Conservation (phyloP, 768 basidiomycete genomes). For the Termitomyces sp. region DNA sequence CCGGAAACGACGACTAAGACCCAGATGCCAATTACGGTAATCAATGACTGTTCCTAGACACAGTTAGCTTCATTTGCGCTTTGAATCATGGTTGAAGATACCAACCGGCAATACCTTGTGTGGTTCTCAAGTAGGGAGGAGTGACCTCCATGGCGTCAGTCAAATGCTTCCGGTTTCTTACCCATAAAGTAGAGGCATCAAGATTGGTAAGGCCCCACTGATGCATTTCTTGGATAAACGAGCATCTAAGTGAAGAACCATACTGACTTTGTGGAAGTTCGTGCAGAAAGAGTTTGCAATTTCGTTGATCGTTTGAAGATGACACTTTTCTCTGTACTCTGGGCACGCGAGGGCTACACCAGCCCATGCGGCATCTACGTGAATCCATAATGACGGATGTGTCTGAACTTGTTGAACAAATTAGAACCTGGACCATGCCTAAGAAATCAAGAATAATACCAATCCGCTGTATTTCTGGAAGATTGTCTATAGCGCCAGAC, state of each 20-base stretch:
- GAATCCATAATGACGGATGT: constrained; percentile 70
- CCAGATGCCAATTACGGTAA: constrained; percentile 81
- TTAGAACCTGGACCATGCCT: neutral
- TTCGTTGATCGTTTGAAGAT: constrained; percentile 68
- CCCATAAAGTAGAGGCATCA: constrained; percentile 77
- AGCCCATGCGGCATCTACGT: constrained; percentile 94
- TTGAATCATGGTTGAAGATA: neutral
- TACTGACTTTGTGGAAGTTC: constrained; percentile 82
- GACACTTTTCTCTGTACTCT: constrained; percentile 58
- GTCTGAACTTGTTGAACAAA: constrained; percentile 39
- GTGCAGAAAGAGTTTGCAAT: constrained; percentile 78
- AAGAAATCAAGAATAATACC: constrained; percentile 20
- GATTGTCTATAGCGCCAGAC: constrained; percentile 78
- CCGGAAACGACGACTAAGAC: constrained; percentile 81
- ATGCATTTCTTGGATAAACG: no score
- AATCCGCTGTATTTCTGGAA: constrained; percentile 68
- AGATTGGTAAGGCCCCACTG: constrained; percentile 92
- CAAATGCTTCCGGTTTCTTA: constrained; percentile 67
- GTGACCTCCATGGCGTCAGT: constrained; percentile 85
- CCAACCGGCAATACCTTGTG: constrained; percentile 69
- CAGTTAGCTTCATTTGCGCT: neutral
- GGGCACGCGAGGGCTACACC: constrained; percentile 80
- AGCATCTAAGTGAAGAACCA: no score
- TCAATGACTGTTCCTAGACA: constrained; percentile 72
- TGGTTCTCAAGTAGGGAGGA: constrained; percentile 76